Conservation (phyloP, 2,329 filamentous ascomycete species). For the Fusarium goolgardi region DNA sequence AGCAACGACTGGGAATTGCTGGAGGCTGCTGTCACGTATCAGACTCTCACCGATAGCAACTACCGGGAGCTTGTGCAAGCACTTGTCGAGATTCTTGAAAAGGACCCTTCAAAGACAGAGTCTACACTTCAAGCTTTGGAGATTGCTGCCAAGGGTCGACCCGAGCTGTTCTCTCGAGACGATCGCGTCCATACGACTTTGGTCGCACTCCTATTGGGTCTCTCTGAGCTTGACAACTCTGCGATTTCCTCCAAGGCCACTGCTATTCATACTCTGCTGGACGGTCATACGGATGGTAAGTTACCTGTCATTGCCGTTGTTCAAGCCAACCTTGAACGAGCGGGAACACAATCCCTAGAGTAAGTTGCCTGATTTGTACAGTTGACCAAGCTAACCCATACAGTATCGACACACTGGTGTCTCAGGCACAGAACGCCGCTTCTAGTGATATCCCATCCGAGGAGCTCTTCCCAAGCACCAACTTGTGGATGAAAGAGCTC, state of each 20-base stretch:
- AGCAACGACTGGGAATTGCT: conserved; percentile 59
- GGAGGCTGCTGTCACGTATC: conserved; percentile 59
- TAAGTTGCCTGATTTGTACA: conserved; percentile 48
- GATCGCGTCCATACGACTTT: conserved; percentile 61
- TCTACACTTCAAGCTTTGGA: conserved; percentile 60
- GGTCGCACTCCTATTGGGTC: conserved; percentile 63
- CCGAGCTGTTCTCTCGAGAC: conserved; percentile 58
- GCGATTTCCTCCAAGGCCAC: conserved; percentile 56
- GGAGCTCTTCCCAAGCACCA: conserved; percentile 71
- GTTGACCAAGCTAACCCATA: not conserved
- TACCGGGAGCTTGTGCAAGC: conserved; percentile 51
- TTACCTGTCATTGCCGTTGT: conserved; percentile 64
- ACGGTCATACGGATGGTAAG: conserved; percentile 56
- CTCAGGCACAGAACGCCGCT: conserved; percentile 55
- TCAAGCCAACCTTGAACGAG: conserved; percentile 65
- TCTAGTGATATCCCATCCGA: conserved; percentile 49
- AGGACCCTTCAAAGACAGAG: conserved; percentile 46
- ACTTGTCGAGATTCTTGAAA: conserved; percentile 50
- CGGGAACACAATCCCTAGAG: conserved; percentile 62
- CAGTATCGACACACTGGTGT: conserved; percentile 65
- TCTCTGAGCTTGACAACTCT: conserved; percentile 62
- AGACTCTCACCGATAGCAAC: conserved; percentile 53
- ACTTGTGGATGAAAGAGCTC: conserved; percentile 76
- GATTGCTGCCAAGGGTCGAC: conserved; percentile 59
- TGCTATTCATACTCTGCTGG: conserved; percentile 59